A percentile compares a stretch with the other conserved stretches of the same genome.
phyloP scores from a whole-genome alignment of 768 basidiomycete species.

The Tulasnella sp. region DNA sequence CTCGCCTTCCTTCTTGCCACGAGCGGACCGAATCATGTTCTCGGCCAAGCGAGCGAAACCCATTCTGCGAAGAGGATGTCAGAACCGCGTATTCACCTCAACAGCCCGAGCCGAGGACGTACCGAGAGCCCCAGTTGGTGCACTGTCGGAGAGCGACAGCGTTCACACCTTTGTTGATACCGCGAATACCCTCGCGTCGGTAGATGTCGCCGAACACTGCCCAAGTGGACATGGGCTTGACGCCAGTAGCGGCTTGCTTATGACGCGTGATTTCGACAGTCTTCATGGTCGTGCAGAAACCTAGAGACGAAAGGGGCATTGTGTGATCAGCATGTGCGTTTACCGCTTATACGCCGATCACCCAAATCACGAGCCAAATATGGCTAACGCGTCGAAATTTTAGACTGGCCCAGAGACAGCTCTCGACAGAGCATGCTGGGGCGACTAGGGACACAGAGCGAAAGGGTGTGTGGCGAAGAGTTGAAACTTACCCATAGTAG shows the following conservation, averaged over 20 bases:
- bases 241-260: conserved; percentile 83
- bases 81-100: background rate
- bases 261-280: conserved; percentile 96
- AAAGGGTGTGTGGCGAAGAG: background rate
- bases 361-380: conserved; percentile 2
- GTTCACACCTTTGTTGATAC: conserved; percentile 99
- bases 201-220: conserved; percentile 95
- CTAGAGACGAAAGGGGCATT: conserved; percentile 48
- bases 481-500: conserved; percentile 90
- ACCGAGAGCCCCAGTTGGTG: conserved; percentile 94
- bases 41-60: conserved; percentile 96
- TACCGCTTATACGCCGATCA: conserved; percentile 1
- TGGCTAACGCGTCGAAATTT: background rate
- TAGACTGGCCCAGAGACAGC: background rate
- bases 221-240: conserved; percentile 90
- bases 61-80: conserved; percentile 59
- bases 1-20: conserved; percentile 79
- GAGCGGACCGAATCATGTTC: conserved; percentile 68
- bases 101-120: conserved; percentile 40
- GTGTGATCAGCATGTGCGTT: conserved; percentile 27
- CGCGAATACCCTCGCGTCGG: conserved; percentile 86
- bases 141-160: conserved; percentile 90
- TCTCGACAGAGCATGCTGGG: conserved; percentile 9
- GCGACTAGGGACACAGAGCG: background rate
- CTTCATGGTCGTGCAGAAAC: conserved; percentile 99